phyloP scores from a whole-genome alignment of 345 rosid species.

The Salix arbutifolia region DNA sequence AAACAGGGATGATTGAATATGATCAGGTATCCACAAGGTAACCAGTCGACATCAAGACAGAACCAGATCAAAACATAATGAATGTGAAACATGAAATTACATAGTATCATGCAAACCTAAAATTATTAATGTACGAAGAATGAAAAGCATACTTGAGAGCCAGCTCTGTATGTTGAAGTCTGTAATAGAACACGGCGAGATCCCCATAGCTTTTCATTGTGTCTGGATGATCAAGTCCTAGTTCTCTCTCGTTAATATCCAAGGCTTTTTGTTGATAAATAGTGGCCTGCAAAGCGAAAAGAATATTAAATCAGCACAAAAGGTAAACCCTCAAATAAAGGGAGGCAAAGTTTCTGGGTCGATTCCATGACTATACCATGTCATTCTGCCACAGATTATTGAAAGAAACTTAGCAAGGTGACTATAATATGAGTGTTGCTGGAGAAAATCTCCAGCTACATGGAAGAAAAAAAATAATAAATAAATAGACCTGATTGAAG shows the following conservation, averaged over 20 bases:
- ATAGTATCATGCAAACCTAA: slow-evolving; percentile 2
- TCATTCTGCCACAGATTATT: neutral
- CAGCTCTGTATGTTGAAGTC: slow-evolving; percentile 96
- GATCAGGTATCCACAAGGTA: neutral
- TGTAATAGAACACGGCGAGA: slow-evolving; percentile 98
- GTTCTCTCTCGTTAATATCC: slow-evolving; percentile 98
- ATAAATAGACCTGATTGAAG: slow-evolving; percentile 79
- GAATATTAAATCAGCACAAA: slow-evolving; percentile 13
- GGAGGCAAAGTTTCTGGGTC: neutral
- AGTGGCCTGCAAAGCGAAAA: slow-evolving; percentile 63
- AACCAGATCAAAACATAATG: slow-evolving; percentile 2
- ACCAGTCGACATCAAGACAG: neutral
- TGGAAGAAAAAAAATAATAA: neutral
- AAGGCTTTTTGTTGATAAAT: slow-evolving; percentile 97
- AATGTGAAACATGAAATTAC: neutral
- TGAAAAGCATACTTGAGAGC: slow-evolving; percentile 80
- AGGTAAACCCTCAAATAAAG: slow-evolving; percentile 19
- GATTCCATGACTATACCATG: neutral
- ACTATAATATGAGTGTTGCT: neutral
- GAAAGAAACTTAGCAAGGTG: slow-evolving; percentile 1
- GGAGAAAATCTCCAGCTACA: neutral
- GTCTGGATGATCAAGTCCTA: slow-evolving; percentile 98
- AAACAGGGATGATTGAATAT: neutral
- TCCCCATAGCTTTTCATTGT: slow-evolving; percentile 99
- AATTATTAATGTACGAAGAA: slow-evolving; percentile 6